Conservation (phyloP, 2,329 filamentous ascomycete species). For the Colletotrichum trifolii region DNA sequence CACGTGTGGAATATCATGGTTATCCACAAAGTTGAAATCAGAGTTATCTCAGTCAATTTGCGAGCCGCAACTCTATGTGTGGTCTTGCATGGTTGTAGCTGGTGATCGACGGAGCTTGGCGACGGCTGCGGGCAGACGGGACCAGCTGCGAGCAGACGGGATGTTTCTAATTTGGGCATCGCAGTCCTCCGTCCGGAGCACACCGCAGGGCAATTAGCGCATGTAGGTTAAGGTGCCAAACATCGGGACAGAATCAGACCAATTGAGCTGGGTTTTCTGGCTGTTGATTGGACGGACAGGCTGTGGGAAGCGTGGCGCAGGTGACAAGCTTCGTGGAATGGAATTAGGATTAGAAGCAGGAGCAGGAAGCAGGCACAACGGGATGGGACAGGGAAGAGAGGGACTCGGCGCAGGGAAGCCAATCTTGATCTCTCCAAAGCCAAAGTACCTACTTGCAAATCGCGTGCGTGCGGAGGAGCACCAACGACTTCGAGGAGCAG, state of each 20-base stretch:
- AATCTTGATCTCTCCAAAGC: constrained; percentile 8
- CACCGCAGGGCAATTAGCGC: no score
- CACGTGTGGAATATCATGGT: constrained; percentile 4
- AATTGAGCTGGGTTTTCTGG: not conserved
- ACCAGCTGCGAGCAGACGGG: not conserved
- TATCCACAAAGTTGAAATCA: constrained; percentile 34
- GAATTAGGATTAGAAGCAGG: not conserved
- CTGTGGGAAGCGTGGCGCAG: constrained; percentile 21
- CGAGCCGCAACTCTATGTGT: not conserved
- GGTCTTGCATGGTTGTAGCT: no score
- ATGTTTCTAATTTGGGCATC: not conserved
- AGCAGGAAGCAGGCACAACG: not conserved
- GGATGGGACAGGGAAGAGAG: not conserved
- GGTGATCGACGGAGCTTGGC: no score
- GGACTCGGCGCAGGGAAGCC: constrained; percentile 6
- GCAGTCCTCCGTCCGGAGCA: no score
- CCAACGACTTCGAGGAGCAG: not conserved
- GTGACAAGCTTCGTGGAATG: constrained; percentile 5
- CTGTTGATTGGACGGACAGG: constrained; percentile 18
- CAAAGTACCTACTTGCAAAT: not conserved
- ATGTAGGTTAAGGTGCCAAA: not conserved
- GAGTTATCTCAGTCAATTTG: constrained; percentile 19
- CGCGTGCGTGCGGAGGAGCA: not conserved
- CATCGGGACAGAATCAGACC: constrained; percentile 6
- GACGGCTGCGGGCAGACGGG: not conserved